Evolutionary conservation across 176 grass and related monocot species (phyloP).

Genomic region (Aegilops sharonensis): DNA sequence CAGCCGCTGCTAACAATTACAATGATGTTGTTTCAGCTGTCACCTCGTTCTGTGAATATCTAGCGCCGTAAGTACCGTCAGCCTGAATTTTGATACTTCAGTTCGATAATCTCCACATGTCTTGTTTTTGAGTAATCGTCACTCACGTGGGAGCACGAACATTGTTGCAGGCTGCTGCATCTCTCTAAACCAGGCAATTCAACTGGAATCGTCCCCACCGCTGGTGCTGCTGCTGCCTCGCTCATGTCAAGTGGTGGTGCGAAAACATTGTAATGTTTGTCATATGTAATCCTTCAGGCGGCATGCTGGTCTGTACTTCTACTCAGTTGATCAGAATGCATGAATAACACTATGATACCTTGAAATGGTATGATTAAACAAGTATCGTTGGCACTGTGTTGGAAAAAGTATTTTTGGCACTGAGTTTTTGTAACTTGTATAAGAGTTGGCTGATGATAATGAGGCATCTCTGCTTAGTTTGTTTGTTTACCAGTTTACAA

Average conservation of each 20-base stretch:
- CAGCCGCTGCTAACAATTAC: slow-evolving; percentile 81
- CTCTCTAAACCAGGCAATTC: slow-evolving; percentile 81
- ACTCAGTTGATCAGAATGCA: background rate
- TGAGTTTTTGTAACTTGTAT: no score
- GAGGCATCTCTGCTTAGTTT: no score
- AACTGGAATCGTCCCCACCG: slow-evolving; percentile 75
- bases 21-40: slow-evolving; percentile 72
- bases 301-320: background rate
- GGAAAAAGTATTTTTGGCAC: no score
- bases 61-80: slow-evolving; percentile 69
- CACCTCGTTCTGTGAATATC: slow-evolving; percentile 76
- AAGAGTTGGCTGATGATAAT: no score
- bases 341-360: background rate
- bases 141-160: background rate
- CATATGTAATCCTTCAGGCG: background rate
- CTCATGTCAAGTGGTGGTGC: slow-evolving; percentile 74
- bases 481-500: no score
- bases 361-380: background rate
- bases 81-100: background rate
- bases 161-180: slow-evolving; percentile 64
- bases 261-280: slow-evolving; percentile 45
- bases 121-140: slow-evolving; percentile 1
- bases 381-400: background rate
- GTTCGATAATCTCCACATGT: background rate
- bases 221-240: slow-evolving; percentile 73